Base-by-base conservation (phyloP, 2,329 filamentous ascomycete genomes). In the Ilyonectria destructans region DNA sequence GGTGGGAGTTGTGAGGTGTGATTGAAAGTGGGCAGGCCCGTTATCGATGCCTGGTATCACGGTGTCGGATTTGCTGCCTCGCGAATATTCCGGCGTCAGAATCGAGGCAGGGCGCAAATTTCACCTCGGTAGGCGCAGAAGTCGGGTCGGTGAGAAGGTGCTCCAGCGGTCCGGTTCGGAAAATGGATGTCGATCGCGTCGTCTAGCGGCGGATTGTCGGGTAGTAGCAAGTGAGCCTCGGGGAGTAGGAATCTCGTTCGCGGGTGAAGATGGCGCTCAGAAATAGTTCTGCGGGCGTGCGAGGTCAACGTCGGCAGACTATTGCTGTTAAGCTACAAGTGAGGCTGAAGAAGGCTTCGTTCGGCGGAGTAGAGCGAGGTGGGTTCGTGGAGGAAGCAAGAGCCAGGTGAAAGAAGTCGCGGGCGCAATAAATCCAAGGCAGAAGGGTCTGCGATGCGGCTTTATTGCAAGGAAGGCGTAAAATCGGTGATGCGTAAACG, bases 21-120 rank as follows among this genome's bases (percentile, higher is more conserved):
- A 54, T 33, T 68, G 56, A 57, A 45, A 26, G 62, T 58, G 62
- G 45, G 49, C 66, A 65, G 63, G 35, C 57, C 56, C 67, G 33
- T 33, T 71, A 26, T 72, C 73, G 64, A 66, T 73, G 71, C 71
- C 68, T 71, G 58, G 67, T 73, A 57, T 65, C 48, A 51, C 58
- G 37, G 68, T 68, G 69, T 66, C 29, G 62, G 40, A 13, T 61
- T 29, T 58, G 54, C 46, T 48, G 56, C 59, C 63, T 71, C 68
- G 29, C 48, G 23, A 49, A 33, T 26, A 51, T 43, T 58, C 49
- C 46, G 62, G 62, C 23, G 65, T 65, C n/a, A 58, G 37, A 61
- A 23, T 56, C 33, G 23, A 57, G 35, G 21, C 31, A n/a, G 57
- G 26, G 15, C 31, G 35, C 37, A 49, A n/a, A 51, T 29, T 57